Conservation (phyloP, 2,329 filamentous ascomycete species). For the Colletotrichum agaves region DNA sequence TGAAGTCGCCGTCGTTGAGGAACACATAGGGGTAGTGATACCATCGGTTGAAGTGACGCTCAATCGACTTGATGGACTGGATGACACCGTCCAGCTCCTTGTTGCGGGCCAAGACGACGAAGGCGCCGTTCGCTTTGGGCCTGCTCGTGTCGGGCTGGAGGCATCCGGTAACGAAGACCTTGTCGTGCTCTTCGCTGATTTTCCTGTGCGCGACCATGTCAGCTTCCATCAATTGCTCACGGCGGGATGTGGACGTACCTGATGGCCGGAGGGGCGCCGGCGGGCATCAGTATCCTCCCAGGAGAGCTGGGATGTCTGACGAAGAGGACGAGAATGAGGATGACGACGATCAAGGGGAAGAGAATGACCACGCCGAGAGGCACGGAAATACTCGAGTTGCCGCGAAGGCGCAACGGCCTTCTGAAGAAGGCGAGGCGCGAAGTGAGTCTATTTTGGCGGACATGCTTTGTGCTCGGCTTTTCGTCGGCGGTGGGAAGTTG, state of each 20-base stretch:
- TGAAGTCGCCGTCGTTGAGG: conserved; percentile 97
- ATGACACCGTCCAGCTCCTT: conserved; percentile 97
- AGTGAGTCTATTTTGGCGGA: conserved; percentile 53
- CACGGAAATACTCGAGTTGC: conserved; percentile 92
- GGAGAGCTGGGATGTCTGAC: conserved; percentile 86
- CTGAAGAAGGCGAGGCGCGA: conserved; percentile 81
- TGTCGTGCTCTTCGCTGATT: conserved; percentile 97
- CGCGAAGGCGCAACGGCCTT: conserved; percentile 86
- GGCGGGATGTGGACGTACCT: conserved; percentile 66
- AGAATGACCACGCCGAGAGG: conserved; percentile 92
- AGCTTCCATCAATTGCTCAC: conserved; percentile 3
- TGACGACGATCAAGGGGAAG: conserved; percentile 90
- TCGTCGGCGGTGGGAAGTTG: conserved; percentile 63
- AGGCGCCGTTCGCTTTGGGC: conserved; percentile 91
- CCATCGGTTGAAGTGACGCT: conserved; percentile 99
- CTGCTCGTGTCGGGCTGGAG: conserved; percentile 80
- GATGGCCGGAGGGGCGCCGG: conserved; percentile 88
- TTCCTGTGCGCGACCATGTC: conserved; percentile 65
- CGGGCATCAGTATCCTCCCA: conserved; percentile 85
- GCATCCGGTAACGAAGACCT: conserved; percentile 93
- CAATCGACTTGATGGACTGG: conserved; percentile 96
- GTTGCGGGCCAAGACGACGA: conserved; percentile 94
- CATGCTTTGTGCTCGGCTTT: conserved; percentile 52
- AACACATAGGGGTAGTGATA: conserved; percentile 99
- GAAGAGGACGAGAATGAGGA: conserved; percentile 90